Conservation (phyloP, 495 filamentous ascomycete genomes). For the Cercophora scortea region DNA sequence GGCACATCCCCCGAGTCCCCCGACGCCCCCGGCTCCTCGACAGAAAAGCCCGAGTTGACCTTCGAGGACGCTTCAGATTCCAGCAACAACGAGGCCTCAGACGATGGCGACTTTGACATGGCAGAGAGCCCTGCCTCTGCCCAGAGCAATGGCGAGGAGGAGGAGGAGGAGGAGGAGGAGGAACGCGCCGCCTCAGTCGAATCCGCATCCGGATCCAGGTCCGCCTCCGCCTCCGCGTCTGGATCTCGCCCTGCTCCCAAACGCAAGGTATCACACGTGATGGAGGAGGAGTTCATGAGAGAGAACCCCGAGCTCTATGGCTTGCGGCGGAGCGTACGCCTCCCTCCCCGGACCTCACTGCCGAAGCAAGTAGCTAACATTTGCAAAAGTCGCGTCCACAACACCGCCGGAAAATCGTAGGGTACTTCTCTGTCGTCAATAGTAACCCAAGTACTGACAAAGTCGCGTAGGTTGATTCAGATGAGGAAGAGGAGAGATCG, state of each 20-base stretch:
- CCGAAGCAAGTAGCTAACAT: slow-evolving; percentile 25
- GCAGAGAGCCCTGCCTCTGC: slow-evolving; percentile 53
- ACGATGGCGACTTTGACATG: slow-evolving; percentile 72
- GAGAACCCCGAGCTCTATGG: slow-evolving; percentile 96
- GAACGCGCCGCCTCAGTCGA: slow-evolving; percentile 61
- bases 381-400: slow-evolving; percentile 38
- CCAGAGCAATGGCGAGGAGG: slow-evolving; percentile 36
- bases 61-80: slow-evolving; percentile 27
- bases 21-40: slow-evolving; percentile 50
- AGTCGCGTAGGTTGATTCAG: slow-evolving; percentile 53
- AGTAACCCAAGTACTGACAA: slow-evolving; percentile 13
- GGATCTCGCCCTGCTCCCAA: slow-evolving; percentile 50
- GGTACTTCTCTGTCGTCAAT: slow-evolving; percentile 11
- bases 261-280: slow-evolving; percentile 57
- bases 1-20: slow-evolving; percentile 38
- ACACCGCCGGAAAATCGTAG: slow-evolving; percentile 44
- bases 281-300: slow-evolving; percentile 74
- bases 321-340: slow-evolving; percentile 76
- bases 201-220: no score
- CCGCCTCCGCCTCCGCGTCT: slow-evolving; percentile 17
- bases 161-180: slow-evolving; percentile 16
- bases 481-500: slow-evolving; percentile 68
- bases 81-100: slow-evolving; percentile 63
- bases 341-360: not conserved
- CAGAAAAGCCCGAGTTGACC: slow-evolving; percentile 54